Base-by-base conservation (phyloP, 345 rosid genomes). In the Erucastrum elatum region DNA sequence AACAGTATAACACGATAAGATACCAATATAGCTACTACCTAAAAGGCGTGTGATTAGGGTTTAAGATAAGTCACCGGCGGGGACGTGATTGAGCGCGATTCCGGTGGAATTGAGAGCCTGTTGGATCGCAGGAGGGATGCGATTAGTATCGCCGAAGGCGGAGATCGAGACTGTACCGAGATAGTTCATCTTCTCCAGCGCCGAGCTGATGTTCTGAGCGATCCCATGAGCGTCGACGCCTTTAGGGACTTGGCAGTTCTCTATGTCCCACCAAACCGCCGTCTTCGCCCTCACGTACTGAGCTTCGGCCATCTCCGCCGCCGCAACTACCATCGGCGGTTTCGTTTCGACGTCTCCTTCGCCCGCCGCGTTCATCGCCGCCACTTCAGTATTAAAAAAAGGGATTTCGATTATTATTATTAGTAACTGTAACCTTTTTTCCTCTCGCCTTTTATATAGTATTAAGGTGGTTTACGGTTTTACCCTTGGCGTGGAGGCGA, bases 221-320 rank as follows among this genome's bases (percentile, higher is more conserved):
- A 92, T 92, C 12, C 89, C 87, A 72, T 90, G 93, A 25, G 96
- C 83, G 39, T 92, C 90, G 8, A 90, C 84, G 4, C 84, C 86
- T 68, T 82, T 88, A 0, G 98, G 94, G 0, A 94, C 97, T 37
- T 84, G 94, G 55, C 97, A 94, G 67, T 92, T 94, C 85, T 92
- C 98, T 33, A 90, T 92, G 78, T 94, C 98, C 98, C 97, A 94
- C 96, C 97, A 94, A 8, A 90, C 96, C 53, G 98, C 91, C 7
- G 86, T 92, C 87, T 90, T 94, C 12, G 94, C 93, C 53, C 35
- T 65, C 55, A 73, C 86, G 78, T 94, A 94, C 84, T 94, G 92
- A 31, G 83, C 33, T 68, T 87, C 90, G 70, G 84, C 75, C 70
- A 60, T 68, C 64, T 72, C 49, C 56, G 60, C 75, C 85, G 37